phyloP scores from a whole-genome alignment of 768 basidiomycete species.

The Pleurotus tuber-regium region DNA sequence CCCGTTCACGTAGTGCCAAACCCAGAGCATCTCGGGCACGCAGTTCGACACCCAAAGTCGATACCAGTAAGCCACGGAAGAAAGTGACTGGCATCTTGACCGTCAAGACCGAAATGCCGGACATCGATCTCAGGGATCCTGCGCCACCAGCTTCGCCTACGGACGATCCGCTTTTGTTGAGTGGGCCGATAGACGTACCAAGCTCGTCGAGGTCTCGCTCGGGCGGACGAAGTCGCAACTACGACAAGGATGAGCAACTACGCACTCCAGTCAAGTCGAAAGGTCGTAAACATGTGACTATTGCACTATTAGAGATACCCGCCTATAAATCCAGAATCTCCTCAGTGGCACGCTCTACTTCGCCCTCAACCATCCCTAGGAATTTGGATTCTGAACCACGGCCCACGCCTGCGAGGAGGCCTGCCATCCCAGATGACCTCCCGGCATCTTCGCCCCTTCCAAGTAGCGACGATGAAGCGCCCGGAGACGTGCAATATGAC shows the following conservation, averaged over 20 bases:
- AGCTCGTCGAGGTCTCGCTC: constrained; percentile 1
- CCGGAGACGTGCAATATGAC: not conserved
- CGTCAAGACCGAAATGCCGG: constrained; percentile 66
- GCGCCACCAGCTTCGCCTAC: constrained; percentile 71
- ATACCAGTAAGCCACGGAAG: constrained; percentile 16
- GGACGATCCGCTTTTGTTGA: constrained; percentile 72
- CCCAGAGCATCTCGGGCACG: constrained; percentile 13
- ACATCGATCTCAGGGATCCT: constrained; percentile 54
- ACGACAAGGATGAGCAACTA: not conserved
- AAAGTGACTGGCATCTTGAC: constrained; percentile 10
- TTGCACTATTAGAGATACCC: not conserved
- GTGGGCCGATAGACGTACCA: constrained; percentile 31
- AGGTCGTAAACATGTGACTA: not conserved
- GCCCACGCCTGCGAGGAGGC: not conserved
- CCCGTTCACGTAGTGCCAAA: constrained; percentile 11
- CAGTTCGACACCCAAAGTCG: constrained; percentile 17
- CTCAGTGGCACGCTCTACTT: not conserved
- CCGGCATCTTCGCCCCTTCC: constrained; percentile 7
- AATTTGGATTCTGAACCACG: not conserved
- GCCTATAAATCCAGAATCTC: not conserved
- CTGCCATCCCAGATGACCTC: constrained; percentile 3
- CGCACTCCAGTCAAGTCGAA: not conserved
- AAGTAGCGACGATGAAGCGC: constrained; percentile 4
- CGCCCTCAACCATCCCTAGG: not conserved
- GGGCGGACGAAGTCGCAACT: not conserved